Evolutionary conservation across 2,329 filamentous ascomycete species (phyloP), one percentile per base, ranked within the genome.

Genomic region (Ascochyta clinopodiicola): DNA sequence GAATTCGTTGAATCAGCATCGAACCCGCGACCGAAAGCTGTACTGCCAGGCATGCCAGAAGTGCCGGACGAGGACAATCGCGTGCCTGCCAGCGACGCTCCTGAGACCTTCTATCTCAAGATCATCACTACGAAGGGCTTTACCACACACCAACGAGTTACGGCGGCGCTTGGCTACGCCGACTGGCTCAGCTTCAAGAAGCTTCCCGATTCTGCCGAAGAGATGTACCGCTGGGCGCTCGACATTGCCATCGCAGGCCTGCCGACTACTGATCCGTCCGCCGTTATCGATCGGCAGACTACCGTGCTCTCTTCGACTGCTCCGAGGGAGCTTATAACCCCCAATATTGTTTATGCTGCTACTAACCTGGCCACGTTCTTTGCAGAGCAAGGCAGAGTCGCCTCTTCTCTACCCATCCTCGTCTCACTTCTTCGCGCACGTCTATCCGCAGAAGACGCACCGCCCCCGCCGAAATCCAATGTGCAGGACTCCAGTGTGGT

Each of bases 131-230:
- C 91, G 0, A 83, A 84, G 50, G 94, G 94, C 1, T 91, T 98
- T 67, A 88, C 85, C 0, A 82, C 85, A n/a, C 83, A 86, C 52
- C 92, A 98, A 75, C 88, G 87, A 67, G 80, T 97, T 46, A 88
- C 94, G 54, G 92, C 93, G 4, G 89, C 91, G 3, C 78, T 96
- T 37, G 88, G 88, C 1, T 96, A 93, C 71, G 94, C 89, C 2
- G 88, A 91, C 50, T 97, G 90, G 85, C 81, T 96, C 35, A 90
- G 92, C 62, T 94, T 86, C 77, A 94, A 93, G 77, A 81, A 85
- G 1, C 73, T 86, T 24, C 77, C 82, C 1, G 84, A 86, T 4
- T 87, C 85, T 0, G 88, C 92, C 0, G 82, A 86, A 50, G 85
- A 89, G 59, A 87, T 92, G 78, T 93, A 91, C 73, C 81, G 82